phyloP scores from a whole-genome alignment of 495 filamentous ascomycete genomes.

The Choiromyces venosus region DNA sequence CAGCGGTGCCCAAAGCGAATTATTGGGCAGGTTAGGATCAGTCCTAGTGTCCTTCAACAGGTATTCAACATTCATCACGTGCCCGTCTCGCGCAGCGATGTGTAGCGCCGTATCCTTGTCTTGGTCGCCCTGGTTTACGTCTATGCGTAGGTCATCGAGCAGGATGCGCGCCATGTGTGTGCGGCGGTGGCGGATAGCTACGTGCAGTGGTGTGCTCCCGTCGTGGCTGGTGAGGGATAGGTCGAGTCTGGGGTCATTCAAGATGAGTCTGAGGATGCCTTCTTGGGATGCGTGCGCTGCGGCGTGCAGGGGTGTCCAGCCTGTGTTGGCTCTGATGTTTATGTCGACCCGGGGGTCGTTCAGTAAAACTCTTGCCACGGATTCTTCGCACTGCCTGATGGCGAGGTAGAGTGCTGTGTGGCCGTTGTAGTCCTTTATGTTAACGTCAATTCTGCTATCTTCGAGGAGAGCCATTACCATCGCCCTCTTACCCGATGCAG shows the following conservation, averaged over 20 bases:
- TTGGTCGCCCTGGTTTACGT: neutral
- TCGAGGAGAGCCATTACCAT: neutral
- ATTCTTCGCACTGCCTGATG: neutral
- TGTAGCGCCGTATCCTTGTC: neutral
- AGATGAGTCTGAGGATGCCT: neutral
- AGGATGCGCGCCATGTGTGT: neutral
- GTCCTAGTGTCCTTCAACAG: neutral
- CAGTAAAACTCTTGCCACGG: neutral
- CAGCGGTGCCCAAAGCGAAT: constrained; percentile 9
- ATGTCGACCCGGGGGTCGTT: neutral
- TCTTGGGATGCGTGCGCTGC: neutral
- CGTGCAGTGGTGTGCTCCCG: neutral
- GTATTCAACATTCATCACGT: neutral
- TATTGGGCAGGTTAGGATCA: neutral
- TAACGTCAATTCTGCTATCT: neutral
- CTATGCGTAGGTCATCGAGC: neutral
- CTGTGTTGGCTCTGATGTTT: neutral
- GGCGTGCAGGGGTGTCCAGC: neutral
- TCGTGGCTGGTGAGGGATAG: neutral
- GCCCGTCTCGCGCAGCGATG: neutral
- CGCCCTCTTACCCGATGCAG: neutral
- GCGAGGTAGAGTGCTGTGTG: neutral
- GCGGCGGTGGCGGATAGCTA: neutral
- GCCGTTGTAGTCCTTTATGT: neutral
- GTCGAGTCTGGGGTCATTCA: neutral